phyloP scores from a whole-genome alignment of 2,329 filamentous ascomycete species.

The Botrytis fragariae region DNA sequence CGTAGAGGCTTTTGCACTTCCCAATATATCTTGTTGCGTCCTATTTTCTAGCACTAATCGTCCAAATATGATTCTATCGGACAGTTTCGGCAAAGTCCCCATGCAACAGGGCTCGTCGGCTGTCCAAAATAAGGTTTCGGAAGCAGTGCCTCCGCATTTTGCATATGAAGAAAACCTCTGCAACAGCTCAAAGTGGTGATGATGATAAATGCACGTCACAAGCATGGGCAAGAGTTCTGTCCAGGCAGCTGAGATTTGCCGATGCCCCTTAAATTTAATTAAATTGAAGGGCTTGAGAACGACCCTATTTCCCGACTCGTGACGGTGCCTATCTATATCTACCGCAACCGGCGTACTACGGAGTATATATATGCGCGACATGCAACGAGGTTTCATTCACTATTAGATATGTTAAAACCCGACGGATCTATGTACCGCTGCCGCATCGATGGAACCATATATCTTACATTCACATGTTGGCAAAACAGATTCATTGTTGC shows the following conservation, averaged over 20 bases:
- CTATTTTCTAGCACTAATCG: neutral
- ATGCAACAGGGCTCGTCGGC: neutral
- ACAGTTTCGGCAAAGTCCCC: neutral
- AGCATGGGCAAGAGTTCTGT: neutral
- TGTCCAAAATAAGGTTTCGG: neutral
- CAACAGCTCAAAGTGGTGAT: neutral
- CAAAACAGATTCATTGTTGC: neutral
- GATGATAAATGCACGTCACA: neutral
- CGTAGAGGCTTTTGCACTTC: neutral
- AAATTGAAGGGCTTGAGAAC: neutral
- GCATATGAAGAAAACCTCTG: neutral
- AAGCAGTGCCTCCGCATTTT: conserved; percentile 5
- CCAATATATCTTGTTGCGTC: neutral
- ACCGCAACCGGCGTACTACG: neutral
- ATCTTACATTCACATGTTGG: neutral
- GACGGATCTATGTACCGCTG: neutral
- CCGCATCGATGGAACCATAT: neutral
- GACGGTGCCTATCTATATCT: neutral
- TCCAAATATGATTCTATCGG: neutral
- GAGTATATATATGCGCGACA: conserved; percentile 3
- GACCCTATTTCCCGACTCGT: neutral
- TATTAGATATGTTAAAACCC: neutral
- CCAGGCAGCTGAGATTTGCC: neutral
- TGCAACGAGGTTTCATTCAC: neutral
- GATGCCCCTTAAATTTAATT: neutral